Evolutionary conservation across 805 yeast genomes (phyloP), one percentile per base, ranked within the genome.

Genomic region (Wickerhamiella alocasiicola): DNA sequence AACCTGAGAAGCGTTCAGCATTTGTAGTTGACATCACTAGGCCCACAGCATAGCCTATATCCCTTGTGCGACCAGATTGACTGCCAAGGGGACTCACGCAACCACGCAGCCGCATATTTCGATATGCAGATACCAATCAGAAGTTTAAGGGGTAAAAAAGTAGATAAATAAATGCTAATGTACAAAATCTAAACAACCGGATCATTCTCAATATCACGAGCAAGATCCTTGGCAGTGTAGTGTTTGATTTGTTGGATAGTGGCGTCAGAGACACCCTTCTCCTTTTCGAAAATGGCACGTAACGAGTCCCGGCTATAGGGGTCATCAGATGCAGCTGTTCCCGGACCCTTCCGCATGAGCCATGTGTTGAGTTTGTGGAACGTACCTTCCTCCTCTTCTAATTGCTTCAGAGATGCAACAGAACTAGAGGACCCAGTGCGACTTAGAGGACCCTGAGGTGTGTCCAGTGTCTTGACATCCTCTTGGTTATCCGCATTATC

Each of bases 321-420:
- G 17, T 32, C 36, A 11, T 32, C 36, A 9, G 36, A 20, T 5
- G 19, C 36, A 17, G 13, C 12, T 7, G 6, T 32, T 4, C 26
- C 19, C 12, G 15, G 7, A n/a, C 28, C 25, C 20, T 36, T 29
- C 9, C 31, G 33, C 39, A 35, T 30, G 48, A 83, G 76, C 52
- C 74, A 81, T 53, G 76, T 74, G 15, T 94, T 94, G 76, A 84
- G 76, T 61, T 80, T 76, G 58, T 82, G 95, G 48, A 84, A 70
- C 54, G 81, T 94, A 51, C 95, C 96, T 64, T 85, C 96, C 56
- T 85, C 96, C 46, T 76, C 77, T 55, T 84, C 95, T 57, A 81
- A 83, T 47, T 71, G 72, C 56, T 74, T 48, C 27, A 52, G 44
- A 23, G 51, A 48, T 19, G 23, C 75, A 9, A 71, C 51, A 2